A percentile compares a stretch with the other conserved stretches of the same genome.
These are phyloP conservation scores for Pisolithus orientalis DNA, from an alignment of 768 basidiomycete genomes.

Conservation along the genomic window DNA sequence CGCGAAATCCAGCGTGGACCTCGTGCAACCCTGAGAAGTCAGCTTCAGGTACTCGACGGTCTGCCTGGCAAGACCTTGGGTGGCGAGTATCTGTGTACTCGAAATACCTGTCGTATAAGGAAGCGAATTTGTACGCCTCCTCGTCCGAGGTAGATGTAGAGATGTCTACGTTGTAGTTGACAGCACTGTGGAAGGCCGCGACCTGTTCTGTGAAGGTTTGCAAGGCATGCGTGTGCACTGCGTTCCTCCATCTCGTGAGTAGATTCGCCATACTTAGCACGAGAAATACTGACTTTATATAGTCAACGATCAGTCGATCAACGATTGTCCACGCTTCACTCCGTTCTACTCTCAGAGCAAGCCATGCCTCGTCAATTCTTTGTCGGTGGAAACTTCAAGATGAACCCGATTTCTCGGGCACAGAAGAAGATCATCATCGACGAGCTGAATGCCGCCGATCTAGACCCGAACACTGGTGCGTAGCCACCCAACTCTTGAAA, in stretches of 20 bases:
- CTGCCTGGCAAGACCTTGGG: constrained; percentile 83
- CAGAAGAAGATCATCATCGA: constrained; percentile 62
- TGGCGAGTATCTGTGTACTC: constrained; percentile 91
- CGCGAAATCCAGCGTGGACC: constrained; percentile 40
- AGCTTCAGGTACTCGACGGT: constrained; percentile 74
- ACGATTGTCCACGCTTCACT: no score
- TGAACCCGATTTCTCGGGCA: constrained; percentile 73
- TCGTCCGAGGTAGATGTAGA: constrained; percentile 31
- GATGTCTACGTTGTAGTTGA: constrained; percentile 73
- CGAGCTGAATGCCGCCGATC: constrained; percentile 67
- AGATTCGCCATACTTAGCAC: no score
- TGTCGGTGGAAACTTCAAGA: constrained; percentile 98
- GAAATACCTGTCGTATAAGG: constrained; percentile 87
- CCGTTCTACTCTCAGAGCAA: background rate
- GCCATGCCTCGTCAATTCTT: constrained; percentile 81
- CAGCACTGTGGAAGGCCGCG: constrained; percentile 85
- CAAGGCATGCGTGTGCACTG: constrained; percentile 77
- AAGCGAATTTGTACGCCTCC: constrained; percentile 72
- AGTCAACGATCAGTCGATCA: no score
- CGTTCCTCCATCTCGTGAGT: constrained; percentile 37
- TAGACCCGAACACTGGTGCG: constrained; percentile 75
- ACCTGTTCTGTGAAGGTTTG: constrained; percentile 97
- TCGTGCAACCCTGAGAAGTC: constrained; percentile 74
- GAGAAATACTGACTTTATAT: no score
- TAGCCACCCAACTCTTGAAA: background rate